These are phyloP conservation scores for Colletotrichum ledebouriae DNA, from an alignment of 2,329 filamentous ascomycete genomes.

Conservation along the genomic window DNA sequence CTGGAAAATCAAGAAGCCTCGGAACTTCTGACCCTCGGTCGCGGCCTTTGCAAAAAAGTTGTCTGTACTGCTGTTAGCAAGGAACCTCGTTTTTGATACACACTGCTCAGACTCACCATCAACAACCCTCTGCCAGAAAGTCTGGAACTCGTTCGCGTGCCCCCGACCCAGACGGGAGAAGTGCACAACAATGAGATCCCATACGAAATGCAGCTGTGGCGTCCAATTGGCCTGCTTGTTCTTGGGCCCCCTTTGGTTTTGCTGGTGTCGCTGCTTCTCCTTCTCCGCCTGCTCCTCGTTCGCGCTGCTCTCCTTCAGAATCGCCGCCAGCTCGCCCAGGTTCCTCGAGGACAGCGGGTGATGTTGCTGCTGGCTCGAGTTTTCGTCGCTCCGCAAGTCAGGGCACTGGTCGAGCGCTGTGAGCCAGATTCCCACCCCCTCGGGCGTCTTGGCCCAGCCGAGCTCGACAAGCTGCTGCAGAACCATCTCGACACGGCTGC, in stretches of 20 bases:
- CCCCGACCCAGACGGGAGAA: slow-evolving; percentile 57
- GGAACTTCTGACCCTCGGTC: slow-evolving; percentile 90
- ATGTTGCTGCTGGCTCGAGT: slow-evolving; percentile 83
- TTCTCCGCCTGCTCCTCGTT: slow-evolving; percentile 62
- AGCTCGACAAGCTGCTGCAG: slow-evolving; percentile 74
- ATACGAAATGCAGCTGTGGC: slow-evolving; percentile 87
- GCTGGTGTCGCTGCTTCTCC: slow-evolving; percentile 49
- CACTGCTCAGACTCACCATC: slow-evolving; percentile 73
- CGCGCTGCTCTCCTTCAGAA: slow-evolving; percentile 81
- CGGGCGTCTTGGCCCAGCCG: slow-evolving; percentile 82
- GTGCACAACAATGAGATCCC: slow-evolving; percentile 80
- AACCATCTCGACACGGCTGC: slow-evolving; percentile 61
- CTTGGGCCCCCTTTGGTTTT: slow-evolving; percentile 49
- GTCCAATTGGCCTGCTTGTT: slow-evolving; percentile 81
- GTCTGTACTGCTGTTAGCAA: slow-evolving; percentile 64
- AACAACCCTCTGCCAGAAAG: slow-evolving; percentile 89
- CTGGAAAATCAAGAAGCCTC: slow-evolving; percentile 89
- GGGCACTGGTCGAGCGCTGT: slow-evolving; percentile 75
- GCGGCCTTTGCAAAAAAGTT: slow-evolving; percentile 85
- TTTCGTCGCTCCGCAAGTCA: slow-evolving; percentile 60
- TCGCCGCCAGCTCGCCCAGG: slow-evolving; percentile 76
- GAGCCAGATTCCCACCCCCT: slow-evolving; percentile 92
- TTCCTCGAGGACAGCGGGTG: slow-evolving; percentile 81
- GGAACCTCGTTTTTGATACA: not conserved
- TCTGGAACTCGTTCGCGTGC: slow-evolving; percentile 68